Conservation (phyloP, 176 grass and related monocot species). For the Melocanna baccifera region DNA sequence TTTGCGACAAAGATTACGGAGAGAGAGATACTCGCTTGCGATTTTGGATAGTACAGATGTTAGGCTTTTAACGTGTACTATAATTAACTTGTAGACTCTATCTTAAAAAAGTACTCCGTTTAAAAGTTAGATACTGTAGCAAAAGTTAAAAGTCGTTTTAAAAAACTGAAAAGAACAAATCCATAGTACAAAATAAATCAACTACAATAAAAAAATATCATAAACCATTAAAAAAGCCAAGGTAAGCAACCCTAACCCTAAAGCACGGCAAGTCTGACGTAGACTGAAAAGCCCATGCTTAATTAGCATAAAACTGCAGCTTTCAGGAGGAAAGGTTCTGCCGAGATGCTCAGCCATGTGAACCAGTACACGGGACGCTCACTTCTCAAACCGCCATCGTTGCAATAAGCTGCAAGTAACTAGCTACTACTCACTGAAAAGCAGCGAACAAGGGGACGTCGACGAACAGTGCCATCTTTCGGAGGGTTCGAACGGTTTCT, state of each 20-base stretch:
- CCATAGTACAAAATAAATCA: no score
- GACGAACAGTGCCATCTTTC: background rate
- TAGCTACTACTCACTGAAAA: background rate
- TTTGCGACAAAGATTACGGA: no score
- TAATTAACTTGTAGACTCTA: no score
- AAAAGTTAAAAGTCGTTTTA: no score
- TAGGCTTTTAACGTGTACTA: no score
- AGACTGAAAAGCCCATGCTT: background rate
- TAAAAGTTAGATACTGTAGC: no score
- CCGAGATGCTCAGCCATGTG: conserved; percentile 34
- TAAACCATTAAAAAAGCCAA: no score
- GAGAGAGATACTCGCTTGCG: no score
- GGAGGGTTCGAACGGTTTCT: background rate
- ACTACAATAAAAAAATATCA: no score
- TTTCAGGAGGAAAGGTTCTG: conserved; percentile 33
- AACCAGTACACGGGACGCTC: background rate
- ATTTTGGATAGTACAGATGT: no score
- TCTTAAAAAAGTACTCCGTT: no score
- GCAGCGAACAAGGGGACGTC: background rate
- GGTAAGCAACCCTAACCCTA: background rate
- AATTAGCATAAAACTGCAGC: conserved; percentile 14
- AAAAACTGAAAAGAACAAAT: no score
- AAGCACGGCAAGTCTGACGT: background rate
- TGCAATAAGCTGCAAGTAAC: background rate
- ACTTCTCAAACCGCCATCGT: conserved; percentile 22